Percentiles rank a stretch among this genome's conserved stretches.
Conservation (phyloP, 1,284 basidiomycete species). For the Limonomyces culmigenus region DNA sequence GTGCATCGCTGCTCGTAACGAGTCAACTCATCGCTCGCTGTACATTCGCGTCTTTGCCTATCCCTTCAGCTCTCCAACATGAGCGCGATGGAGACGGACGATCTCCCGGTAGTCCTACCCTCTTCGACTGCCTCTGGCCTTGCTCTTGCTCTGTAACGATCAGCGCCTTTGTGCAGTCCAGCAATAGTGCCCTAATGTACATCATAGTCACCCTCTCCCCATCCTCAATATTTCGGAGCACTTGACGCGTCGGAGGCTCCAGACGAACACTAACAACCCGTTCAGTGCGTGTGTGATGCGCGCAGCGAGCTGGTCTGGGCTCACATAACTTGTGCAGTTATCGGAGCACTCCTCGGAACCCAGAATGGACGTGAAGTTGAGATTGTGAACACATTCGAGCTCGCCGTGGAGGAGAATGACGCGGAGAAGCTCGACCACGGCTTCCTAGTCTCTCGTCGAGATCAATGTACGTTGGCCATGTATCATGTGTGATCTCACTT, state of each 20-base stretch:
- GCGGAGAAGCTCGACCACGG: conserved; percentile 50
- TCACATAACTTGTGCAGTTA: conserved; percentile 29
- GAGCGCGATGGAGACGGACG: conserved; percentile 65
- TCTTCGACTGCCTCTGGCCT: conserved; percentile 52
- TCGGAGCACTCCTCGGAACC: conserved; percentile 89
- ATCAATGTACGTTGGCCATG: conserved; percentile 58
- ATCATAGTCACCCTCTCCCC: conserved; percentile 76
- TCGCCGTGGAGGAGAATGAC: conserved; percentile 38
- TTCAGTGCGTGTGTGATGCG: conserved; percentile 31
- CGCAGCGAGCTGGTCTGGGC: conserved; percentile 2
- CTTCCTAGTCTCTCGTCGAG: conserved; percentile 69
- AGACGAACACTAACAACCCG: conserved; percentile 42
- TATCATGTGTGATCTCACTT: not conserved
- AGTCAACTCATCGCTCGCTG: no score
- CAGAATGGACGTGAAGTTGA: conserved; percentile 89
- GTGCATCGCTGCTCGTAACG: no score
- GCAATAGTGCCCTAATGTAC: not conserved
- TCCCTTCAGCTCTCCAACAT: no score
- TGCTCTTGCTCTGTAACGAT: conserved; percentile 50
- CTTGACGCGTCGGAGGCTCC: conserved; percentile 68
- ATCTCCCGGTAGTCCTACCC: conserved; percentile 52
- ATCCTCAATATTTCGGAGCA: conserved; percentile 97
- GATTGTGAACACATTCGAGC: conserved; percentile 92
- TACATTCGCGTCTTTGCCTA: no score
- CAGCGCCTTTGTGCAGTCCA: not conserved